Base-by-base conservation (phyloP, 306 rosid species). In the Trifolium dubium region DNA sequence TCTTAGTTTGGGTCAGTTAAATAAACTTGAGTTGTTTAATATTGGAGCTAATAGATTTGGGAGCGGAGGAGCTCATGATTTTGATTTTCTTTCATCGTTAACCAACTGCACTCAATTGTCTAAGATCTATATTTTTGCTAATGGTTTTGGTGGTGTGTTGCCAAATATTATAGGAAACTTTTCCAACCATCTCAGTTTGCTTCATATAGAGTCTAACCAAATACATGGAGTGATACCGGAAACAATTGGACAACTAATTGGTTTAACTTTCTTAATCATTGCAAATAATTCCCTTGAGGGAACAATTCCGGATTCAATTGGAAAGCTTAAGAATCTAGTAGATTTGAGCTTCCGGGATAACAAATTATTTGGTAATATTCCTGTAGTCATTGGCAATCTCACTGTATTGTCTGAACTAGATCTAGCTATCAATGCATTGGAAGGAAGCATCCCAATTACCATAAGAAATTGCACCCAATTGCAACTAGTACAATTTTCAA, bases 101-200 rank as follows among this genome's bases (percentile, higher is more conserved):
- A 32, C 73, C 64, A 82, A 82, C 6, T 77, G 85, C 44, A 77
- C 77, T 18, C 35, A 53, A 29, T 13, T 77, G 18, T 2, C 1
- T 8, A 0, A 0, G 0, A 5, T 73, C 2, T 0, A 0, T 1
- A 6, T 73, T 1, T 3, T 4, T 0, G 0, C 0, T 1, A 82
- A 82, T 73, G n/a, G 10, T 13, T 55, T 82, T 23, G 77, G 82
- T 11, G 80, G 83, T 9, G 14, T 0, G 8, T 40, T 82, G 19
- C 80, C 85, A 2, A 2, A 54, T 10, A 10, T 13, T 10, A 35
- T 78, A 23, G 73, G 80, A 32, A 82, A 77, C 19, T 62, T 78
- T 1, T 73, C 82, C 4, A 18, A 4, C 10, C 1, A 17, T 17
- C 30, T 53, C n/a, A n/a, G n/a, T n/a, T n/a, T n/a, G n/a, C n/a